Conservation (phyloP, 305 asterid genomes). For the Fraxinus ornus region DNA sequence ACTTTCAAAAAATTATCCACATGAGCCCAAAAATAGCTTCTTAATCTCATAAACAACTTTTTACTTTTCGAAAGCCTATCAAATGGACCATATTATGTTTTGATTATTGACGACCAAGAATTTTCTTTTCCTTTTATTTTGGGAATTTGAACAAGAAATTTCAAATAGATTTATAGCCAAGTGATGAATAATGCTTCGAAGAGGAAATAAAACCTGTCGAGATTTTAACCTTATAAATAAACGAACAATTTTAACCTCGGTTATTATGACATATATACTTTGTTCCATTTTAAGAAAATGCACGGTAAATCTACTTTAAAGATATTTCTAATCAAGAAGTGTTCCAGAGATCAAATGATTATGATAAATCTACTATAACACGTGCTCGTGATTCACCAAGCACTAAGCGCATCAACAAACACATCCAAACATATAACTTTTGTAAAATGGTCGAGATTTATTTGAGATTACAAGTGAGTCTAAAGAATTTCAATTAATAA, state of each 20-base stretch:
- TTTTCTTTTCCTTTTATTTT: not conserved
- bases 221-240: slow-evolving; percentile 28
- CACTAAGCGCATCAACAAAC: not conserved
- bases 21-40: too few relatives aligned
- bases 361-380: not conserved
- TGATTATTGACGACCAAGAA: not conserved
- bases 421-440: not conserved
- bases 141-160: not conserved
- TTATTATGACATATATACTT: slow-evolving; percentile 35
- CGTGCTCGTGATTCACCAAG: not conserved
- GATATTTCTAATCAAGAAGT: not conserved
- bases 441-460: not conserved
- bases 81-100: not conserved
- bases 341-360: not conserved
- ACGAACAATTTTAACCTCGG: slow-evolving; percentile 41
- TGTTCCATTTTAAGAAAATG: slow-evolving; percentile 36
- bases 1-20: too few relatives aligned
- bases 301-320: slow-evolving; percentile 23
- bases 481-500: not conserved
- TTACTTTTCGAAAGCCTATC: not conserved
- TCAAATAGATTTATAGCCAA: not conserved
- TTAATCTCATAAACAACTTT: too few relatives aligned
- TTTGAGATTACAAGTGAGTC: not conserved
- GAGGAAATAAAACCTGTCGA: too few relatives aligned
- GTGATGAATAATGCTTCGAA: not conserved